These are phyloP conservation scores for Conringia planisiliqua DNA, from an alignment of 345 rosid species.

Conservation along the genomic window DNA sequence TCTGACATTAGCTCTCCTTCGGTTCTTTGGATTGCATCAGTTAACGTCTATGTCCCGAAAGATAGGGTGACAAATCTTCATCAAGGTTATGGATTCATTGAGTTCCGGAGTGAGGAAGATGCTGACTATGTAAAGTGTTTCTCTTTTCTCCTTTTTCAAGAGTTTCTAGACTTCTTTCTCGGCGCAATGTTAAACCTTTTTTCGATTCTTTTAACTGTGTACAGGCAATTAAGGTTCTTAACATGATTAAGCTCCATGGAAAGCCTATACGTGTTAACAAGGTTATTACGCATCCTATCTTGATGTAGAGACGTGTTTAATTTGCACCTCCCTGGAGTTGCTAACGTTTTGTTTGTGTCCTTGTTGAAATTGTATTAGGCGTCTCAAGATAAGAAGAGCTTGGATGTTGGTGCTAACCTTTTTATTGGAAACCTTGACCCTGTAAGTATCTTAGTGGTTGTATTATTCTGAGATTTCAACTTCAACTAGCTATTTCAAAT, in stretches of 20 bases:
- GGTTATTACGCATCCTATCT: conserved; percentile 26
- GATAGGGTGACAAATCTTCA: conserved; percentile 97
- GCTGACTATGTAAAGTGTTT: conserved; percentile 76
- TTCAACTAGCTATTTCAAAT: background rate
- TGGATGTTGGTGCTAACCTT: conserved; percentile 98
- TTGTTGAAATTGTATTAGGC: conserved; percentile 49
- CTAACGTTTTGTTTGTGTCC: conserved; percentile 1
- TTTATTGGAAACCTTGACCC: conserved; percentile 98
- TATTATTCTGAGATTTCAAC: background rate
- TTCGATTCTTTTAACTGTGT: background rate
- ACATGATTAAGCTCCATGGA: conserved; percentile 95
- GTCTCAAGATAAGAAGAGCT: conserved; percentile 96
- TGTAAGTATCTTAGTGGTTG: conserved; percentile 42
- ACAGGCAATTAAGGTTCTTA: conserved; percentile 94
- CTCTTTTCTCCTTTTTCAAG: background rate
- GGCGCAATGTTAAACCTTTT: background rate
- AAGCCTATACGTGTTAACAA: conserved; percentile 97
- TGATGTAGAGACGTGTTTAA: background rate
- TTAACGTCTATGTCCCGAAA: conserved; percentile 93
- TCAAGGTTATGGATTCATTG: conserved; percentile 90
- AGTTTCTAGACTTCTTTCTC: background rate
- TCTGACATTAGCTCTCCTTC: background rate
- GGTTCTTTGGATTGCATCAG: conserved; percentile 34
- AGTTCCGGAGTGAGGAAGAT: conserved; percentile 93
- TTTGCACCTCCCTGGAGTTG: background rate